Evolutionary conservation across 495 filamentous ascomycete genomes (phyloP).

Genomic region (Aspergillus olivimuriae): DNA sequence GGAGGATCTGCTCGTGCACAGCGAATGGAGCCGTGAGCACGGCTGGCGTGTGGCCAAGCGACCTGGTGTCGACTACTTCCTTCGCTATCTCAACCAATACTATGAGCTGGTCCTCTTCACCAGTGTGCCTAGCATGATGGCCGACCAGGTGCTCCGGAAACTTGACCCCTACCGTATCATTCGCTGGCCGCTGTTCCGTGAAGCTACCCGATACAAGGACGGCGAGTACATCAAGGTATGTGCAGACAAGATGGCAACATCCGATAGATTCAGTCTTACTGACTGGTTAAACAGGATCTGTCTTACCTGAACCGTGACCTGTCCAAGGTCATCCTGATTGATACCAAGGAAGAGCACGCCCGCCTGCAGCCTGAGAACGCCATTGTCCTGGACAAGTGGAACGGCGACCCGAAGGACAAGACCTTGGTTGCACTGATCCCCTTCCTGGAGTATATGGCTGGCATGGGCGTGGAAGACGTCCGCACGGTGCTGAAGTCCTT

Average conservation of each 20-base stretch:
- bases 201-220: constrained; percentile 90
- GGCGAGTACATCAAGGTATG: constrained; percentile 94
- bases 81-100: constrained; percentile 93
- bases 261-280: constrained; percentile 1
- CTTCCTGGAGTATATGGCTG: constrained; percentile 91
- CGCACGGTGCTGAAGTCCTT: constrained; percentile 82
- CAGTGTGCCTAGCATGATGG: constrained; percentile 69
- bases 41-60: constrained; percentile 95
- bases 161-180: constrained; percentile 95
- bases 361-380: constrained; percentile 88
- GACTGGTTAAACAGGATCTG: constrained; percentile 58
- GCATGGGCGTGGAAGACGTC: constrained; percentile 84
- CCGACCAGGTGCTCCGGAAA: constrained; percentile 83
- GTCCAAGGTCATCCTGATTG: constrained; percentile 87
- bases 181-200: constrained; percentile 89
- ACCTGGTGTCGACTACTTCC: constrained; percentile 93
- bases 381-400: constrained; percentile 85
- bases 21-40: constrained; percentile 86
- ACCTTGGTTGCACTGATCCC: constrained; percentile 84
- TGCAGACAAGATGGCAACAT: too few relatives aligned
- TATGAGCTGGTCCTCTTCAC: constrained; percentile 97
- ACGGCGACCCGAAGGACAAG: constrained; percentile 71
- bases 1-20: constrained; percentile 90
- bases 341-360: constrained; percentile 75
- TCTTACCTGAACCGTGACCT: constrained; percentile 93